Evolutionary conservation across 345 rosid genomes (phyloP).

Genomic region (Carallia pectinifolia): DNA sequence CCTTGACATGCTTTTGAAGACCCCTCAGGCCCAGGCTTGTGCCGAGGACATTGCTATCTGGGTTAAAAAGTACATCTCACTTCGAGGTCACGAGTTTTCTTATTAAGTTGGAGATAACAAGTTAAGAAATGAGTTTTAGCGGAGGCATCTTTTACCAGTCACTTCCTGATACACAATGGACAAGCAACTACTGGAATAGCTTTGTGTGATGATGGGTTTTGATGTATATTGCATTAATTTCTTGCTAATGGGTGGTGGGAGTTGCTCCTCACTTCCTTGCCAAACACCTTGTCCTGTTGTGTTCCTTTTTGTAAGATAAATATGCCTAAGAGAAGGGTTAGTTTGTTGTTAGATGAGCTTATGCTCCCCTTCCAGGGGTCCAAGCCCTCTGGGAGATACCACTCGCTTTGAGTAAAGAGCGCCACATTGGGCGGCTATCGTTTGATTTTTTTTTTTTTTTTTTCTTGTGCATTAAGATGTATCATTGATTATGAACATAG

Average conservation of each 20-base stretch:
- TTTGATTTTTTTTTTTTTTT: neutral
- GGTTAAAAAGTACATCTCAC: conserved; percentile 85
- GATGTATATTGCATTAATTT: neutral
- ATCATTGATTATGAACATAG: too few relatives aligned
- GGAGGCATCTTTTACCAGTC: neutral
- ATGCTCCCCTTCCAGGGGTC: neutral
- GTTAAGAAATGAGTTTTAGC: neutral
- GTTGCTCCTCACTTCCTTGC: neutral
- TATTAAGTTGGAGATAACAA: conserved; percentile 36
- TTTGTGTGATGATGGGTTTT: neutral
- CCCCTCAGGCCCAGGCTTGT: conserved; percentile 89
- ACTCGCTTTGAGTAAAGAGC: conserved; percentile 1
- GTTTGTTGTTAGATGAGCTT: conserved; percentile 12
- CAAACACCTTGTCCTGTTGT: conserved; percentile 1
- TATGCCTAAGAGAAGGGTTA: conserved; percentile 9
- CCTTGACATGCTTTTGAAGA: conserved; percentile 77
- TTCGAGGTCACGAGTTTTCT: conserved; percentile 87
- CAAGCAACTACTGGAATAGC: neutral
- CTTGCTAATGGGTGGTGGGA: conserved; percentile 4
- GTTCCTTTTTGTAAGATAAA: conserved; percentile 15
- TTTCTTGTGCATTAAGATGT: conserved; percentile 6
- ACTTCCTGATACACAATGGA: neutral
- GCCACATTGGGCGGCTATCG: conserved; percentile 10
- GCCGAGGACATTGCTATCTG: conserved; percentile 92
- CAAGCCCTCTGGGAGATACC: too few relatives aligned